Evolutionary conservation across 345 rosid genomes (phyloP), one percentile per base, ranked within the genome.

Genomic region (Viola odorata): DNA sequence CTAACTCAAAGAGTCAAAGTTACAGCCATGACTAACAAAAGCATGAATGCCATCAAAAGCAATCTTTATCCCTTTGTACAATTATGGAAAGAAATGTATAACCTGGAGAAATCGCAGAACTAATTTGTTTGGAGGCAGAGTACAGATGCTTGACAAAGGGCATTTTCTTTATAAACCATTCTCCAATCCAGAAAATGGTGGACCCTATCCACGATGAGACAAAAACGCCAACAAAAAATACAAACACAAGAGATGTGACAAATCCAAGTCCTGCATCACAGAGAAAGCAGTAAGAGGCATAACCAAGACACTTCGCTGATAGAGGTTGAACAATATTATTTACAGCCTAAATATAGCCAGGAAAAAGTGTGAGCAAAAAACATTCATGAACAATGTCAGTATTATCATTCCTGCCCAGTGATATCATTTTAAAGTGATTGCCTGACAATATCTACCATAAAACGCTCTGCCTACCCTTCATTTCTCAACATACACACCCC

Each of bases 41-140:
- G 50, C 56, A 53, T 0, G 10, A 17, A 7, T 32, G 16, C 47
- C 57, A 13, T 37, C 17, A 5, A 38, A 51, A 55, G 12, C 1
- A 44, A 44, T 71, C 54, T 41, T 37, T 45, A 67, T 42, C 48
- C 36, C 37, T 54, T 42, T 7, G 12, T 51, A 11, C 55, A 70
- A 67, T 53, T 9, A 70, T 45, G 51, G 23, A 62, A 13, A 8
- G 37, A 49, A 23, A 4, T 7, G 32, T 6, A 17, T 65, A 63
- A 86, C 92, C 92, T 75, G 89, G 87, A 67, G 92, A 84, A 68
- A 86, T 68, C 1, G 89, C 92, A 44, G 89, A 73, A 70, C 89
- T 84, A n/a, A 86, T 86, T 69, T 86, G 89, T 67, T 86, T 86
- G 53, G 87, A 84, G 41, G 92, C 89, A 3, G 87, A 84, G 72